A percentile compares a stretch with the other conserved stretches of the same genome.
These are phyloP conservation scores for Furcasterigmium sp. DNA, from an alignment of 2,329 filamentous ascomycete genomes.

Conservation along the genomic window DNA sequence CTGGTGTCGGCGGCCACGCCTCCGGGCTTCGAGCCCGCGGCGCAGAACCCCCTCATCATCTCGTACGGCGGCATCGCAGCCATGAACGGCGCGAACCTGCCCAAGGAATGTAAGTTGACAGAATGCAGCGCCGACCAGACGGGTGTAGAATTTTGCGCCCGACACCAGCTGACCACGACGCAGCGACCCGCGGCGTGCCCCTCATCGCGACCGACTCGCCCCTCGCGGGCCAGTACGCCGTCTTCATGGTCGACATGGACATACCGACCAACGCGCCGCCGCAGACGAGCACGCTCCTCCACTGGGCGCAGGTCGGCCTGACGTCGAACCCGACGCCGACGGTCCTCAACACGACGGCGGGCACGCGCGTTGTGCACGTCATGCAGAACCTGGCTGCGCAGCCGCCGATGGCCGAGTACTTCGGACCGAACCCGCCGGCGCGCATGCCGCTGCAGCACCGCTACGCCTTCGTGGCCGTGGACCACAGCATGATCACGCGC, in stretches of 20 bases:
- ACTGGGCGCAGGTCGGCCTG: conserved; percentile 39
- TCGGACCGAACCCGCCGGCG: conserved; percentile 31
- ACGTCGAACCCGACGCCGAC: conserved; percentile 17
- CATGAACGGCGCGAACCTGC: conserved; percentile 30
- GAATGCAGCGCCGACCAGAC: too few species aligned
- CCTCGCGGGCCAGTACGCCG: conserved; percentile 25
- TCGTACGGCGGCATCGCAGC: conserved; percentile 29
- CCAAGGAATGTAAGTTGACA: conserved; percentile 26
- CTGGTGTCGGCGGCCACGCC: conserved; percentile 33
- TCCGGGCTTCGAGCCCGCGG: conserved; percentile 31
- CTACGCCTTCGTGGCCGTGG: conserved; percentile 33
- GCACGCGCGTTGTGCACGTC: conserved; percentile 20
- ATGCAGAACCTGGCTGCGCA: conserved; percentile 23
- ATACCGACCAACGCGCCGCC: conserved; percentile 31
- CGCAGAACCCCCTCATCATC: conserved; percentile 32
- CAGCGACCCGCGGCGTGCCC: conserved; percentile 8
- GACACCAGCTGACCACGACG: not conserved
- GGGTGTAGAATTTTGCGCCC: not conserved
- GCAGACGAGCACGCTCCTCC: conserved; percentile 34
- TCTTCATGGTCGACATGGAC: conserved; percentile 40
- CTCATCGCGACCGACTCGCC: conserved; percentile 11
- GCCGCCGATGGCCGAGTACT: conserved; percentile 23
- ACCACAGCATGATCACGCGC: conserved; percentile 23
- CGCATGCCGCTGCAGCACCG: conserved; percentile 29
- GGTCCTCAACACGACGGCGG: conserved; percentile 20